Conservation (phyloP, 2,329 filamentous ascomycete genomes). For the Pestalotiopsis sp. region DNA sequence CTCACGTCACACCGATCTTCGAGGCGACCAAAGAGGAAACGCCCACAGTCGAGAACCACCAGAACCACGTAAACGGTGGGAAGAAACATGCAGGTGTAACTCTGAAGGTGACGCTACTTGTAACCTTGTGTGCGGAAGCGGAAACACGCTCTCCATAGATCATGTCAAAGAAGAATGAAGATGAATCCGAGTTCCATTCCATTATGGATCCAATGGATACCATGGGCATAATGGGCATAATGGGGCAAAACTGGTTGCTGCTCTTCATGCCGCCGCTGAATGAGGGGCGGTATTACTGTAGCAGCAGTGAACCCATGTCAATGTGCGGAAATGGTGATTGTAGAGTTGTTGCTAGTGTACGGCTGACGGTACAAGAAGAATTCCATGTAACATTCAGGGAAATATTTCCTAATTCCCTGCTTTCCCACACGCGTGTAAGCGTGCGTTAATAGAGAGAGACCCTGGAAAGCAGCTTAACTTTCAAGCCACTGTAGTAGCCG, state of each 20-base stretch:
- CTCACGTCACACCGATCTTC: constrained; percentile 5
- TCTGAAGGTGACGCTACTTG: background rate
- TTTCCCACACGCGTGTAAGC: background rate
- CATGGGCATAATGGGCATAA: background rate
- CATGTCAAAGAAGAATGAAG: background rate
- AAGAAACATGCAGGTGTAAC: background rate
- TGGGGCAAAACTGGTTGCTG: background rate
- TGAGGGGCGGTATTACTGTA: too few relatives aligned
- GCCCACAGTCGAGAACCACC: background rate
- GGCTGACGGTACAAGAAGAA: too few relatives aligned
- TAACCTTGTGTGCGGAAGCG: background rate
- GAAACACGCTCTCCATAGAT: background rate
- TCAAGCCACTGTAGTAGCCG: background rate
- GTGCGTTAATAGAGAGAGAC: background rate
- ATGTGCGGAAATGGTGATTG: background rate
- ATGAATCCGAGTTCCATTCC: background rate
- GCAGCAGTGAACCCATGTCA: background rate
- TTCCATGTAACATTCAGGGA: background rate
- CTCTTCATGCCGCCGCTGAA: background rate
- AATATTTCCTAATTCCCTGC: background rate
- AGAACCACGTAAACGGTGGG: background rate
- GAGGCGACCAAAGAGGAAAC: background rate
- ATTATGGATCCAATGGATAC: background rate
- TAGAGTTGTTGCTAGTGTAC: too few relatives aligned
- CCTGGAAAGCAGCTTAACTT: background rate